Conservation (phyloP, 2,329 filamentous ascomycete genomes). For the Phoma herbarum region DNA sequence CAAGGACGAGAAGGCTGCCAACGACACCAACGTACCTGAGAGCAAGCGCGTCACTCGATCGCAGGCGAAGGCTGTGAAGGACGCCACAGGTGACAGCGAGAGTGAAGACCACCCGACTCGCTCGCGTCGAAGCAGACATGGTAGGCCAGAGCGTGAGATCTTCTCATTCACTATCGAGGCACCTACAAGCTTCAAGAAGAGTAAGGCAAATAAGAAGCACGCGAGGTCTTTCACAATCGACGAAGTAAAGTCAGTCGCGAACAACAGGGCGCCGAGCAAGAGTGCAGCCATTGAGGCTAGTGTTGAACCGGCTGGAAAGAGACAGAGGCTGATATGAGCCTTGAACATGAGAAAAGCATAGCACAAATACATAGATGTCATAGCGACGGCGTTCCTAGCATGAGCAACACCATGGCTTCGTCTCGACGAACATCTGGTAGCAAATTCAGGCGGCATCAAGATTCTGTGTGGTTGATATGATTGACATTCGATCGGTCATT, state of each 20-base stretch:
- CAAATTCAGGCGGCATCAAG: neutral
- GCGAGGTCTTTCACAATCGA: constrained; percentile 3
- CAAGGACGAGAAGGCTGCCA: constrained; percentile 11
- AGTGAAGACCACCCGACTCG: constrained; percentile 21
- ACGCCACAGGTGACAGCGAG: constrained; percentile 17
- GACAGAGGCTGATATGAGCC: constrained; percentile 12
- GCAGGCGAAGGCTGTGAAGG: constrained; percentile 21
- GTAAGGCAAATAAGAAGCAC: constrained; percentile 15
- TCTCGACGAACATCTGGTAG: neutral
- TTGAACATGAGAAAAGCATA: neutral
- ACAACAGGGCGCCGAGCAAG: neutral
- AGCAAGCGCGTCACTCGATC: constrained; percentile 21
- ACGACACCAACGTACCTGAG: constrained; percentile 10
- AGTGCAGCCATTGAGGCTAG: neutral
- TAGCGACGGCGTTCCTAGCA: constrained; percentile 4
- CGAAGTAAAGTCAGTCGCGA: neutral
- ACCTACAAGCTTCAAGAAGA: constrained; percentile 37
- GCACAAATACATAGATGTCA: neutral
- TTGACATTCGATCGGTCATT: too few relatives aligned
- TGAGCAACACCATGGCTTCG: neutral
- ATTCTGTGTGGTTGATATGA: too few relatives aligned
- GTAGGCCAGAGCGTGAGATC: constrained; percentile 40
- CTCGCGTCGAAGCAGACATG: constrained; percentile 22
- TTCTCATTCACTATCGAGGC: constrained; percentile 50
- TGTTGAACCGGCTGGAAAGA: constrained; percentile 15